phyloP scores from a whole-genome alignment of 2,329 filamentous ascomycete genomes.

The Clarireedia paspali region DNA sequence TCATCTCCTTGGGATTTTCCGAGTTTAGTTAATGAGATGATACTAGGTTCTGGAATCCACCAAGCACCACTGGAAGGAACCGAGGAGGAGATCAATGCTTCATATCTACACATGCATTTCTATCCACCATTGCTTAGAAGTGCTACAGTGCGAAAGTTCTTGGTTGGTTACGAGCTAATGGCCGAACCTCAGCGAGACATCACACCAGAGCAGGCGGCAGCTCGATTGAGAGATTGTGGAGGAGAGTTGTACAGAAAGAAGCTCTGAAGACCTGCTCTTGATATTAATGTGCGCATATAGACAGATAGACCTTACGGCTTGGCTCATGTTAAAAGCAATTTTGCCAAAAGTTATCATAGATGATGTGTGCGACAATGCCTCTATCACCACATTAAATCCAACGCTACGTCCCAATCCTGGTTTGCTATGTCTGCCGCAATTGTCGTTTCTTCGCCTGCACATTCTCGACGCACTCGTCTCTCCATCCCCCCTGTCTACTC shows the following conservation, averaged over 20 bases:
- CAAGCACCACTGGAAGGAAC: slow-evolving; percentile 83
- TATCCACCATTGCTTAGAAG: slow-evolving; percentile 90
- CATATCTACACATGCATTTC: slow-evolving; percentile 95
- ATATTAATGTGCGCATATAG: neutral
- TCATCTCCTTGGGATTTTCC: neutral
- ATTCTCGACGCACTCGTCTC: too few species aligned
- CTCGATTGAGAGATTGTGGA: slow-evolving; percentile 63
- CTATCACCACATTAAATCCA: too few species aligned
- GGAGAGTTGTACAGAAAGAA: slow-evolving; percentile 75
- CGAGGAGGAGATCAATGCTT: slow-evolving; percentile 75
- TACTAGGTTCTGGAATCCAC: slow-evolving; percentile 77
- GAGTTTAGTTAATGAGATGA: slow-evolving; percentile 1
- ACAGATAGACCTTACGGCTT: neutral
- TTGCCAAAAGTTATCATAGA: too few species aligned
- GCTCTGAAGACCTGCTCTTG: slow-evolving; percentile 8
- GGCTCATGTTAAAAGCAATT: neutral
- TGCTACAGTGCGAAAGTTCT: slow-evolving; percentile 89
- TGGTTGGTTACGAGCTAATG: slow-evolving; percentile 94
- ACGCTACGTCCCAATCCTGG: too few species aligned
- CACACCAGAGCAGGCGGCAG: slow-evolving; percentile 90
- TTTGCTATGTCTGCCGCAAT: too few species aligned
- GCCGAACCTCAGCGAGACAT: slow-evolving; percentile 98
- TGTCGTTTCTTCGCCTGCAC: too few species aligned
- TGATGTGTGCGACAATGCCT: too few species aligned
- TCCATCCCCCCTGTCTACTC: neutral